Conservation (phyloP, 2,329 filamentous ascomycete species). For the Fusarium keratoplasticum region DNA sequence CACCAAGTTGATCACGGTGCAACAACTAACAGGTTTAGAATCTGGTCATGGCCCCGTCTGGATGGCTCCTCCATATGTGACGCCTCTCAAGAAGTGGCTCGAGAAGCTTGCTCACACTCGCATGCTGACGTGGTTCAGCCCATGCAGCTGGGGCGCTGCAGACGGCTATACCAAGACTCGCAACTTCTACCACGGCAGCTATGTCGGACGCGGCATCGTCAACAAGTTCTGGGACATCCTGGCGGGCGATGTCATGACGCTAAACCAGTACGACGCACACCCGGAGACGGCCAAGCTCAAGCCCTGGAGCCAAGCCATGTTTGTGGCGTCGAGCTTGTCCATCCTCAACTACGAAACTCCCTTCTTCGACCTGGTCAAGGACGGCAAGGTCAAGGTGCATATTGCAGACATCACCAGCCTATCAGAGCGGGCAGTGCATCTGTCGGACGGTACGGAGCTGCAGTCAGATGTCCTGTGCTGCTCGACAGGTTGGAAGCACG, state of each 20-base stretch:
- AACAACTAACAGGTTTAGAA: constrained; percentile 34
- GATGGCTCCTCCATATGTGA: constrained; percentile 68
- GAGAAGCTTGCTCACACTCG: constrained; percentile 67
- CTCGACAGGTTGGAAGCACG: constrained; percentile 69
- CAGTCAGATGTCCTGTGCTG: constrained; percentile 64
- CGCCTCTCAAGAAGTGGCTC: constrained; percentile 69
- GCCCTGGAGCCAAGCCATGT: constrained; percentile 56
- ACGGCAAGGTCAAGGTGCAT: constrained; percentile 61
- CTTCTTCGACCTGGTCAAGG: constrained; percentile 62
- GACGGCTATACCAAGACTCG: constrained; percentile 63
- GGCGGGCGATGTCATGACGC: constrained; percentile 57
- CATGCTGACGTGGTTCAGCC: constrained; percentile 73
- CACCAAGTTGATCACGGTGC: neutral
- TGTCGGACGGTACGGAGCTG: constrained; percentile 61
- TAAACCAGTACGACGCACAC: constrained; percentile 59
- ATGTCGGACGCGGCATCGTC: constrained; percentile 61
- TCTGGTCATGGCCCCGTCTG: constrained; percentile 66
- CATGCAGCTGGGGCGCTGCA: constrained; percentile 71
- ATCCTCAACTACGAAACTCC: constrained; percentile 65
- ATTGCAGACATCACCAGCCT: constrained; percentile 60
- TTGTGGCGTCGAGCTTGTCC: constrained; percentile 61
- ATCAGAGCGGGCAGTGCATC: constrained; percentile 57
- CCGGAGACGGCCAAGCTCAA: constrained; percentile 55
- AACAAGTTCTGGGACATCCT: constrained; percentile 62
- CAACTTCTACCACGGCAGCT: constrained; percentile 63